phyloP scores from a whole-genome alignment of 176 grass and related monocot species.

The Olyra latifolia region DNA sequence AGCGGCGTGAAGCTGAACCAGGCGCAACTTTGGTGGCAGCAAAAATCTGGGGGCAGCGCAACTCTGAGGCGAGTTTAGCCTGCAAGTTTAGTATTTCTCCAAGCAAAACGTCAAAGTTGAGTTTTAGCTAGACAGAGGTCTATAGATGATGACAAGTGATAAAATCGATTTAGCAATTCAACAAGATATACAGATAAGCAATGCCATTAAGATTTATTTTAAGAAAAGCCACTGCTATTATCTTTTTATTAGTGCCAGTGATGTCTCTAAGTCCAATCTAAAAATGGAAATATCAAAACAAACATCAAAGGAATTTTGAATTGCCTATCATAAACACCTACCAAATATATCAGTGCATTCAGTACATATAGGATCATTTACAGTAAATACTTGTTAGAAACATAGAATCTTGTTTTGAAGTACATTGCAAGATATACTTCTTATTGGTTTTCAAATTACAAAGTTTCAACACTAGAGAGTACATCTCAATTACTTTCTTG shows the following conservation, averaged over 20 bases:
- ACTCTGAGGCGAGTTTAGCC: too few species aligned
- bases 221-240: neutral
- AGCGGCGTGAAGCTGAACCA: too few species aligned
- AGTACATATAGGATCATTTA: neutral
- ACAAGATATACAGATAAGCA: neutral
- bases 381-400: neutral
- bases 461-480: neutral
- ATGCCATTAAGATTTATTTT: neutral
- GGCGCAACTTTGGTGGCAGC: too few species aligned
- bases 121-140: neutral
- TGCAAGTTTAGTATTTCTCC: too few species aligned
- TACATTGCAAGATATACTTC: neutral
- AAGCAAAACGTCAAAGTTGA: too few species aligned
- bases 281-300: too few species aligned
- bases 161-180: neutral
- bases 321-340: constrained; percentile 20
- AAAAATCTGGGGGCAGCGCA: too few species aligned
- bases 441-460: neutral
- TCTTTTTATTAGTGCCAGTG: neutral
- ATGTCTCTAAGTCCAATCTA: neutral
- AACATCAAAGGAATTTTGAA: neutral
- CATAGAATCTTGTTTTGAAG: neutral
- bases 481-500: neutral
- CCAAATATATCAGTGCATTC: neutral
- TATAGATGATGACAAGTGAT: neutral